A percentile compares a stretch with the other conserved stretches of the same genome.
Evolutionary conservation across 75 land plant genomes (phyloP).

Genomic region (Adiantum capillusveneris): DNA sequence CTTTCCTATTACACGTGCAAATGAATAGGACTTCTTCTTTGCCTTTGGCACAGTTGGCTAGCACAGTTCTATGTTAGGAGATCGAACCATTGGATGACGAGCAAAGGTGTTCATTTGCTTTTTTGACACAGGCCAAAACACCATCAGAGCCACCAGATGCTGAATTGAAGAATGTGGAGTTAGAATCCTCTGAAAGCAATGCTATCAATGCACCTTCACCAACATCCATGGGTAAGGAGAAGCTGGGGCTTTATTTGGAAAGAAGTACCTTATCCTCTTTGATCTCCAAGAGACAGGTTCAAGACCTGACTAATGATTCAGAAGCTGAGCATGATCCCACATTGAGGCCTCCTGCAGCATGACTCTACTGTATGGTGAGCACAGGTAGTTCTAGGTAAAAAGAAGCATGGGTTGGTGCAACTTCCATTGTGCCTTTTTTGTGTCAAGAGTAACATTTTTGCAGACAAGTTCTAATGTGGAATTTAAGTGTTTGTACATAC

Average conservation of each 20-base stretch:
- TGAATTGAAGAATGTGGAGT: not conserved
- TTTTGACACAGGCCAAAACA: not conserved
- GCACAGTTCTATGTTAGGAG: too few species aligned
- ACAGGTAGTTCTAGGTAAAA: too few species aligned
- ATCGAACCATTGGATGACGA: too few species aligned
- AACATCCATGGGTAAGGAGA: not conserved
- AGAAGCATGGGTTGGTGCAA: too few species aligned
- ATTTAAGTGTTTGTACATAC: too few species aligned
- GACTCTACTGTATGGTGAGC: too few species aligned
- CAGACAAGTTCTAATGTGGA: too few species aligned
- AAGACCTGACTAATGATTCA: not conserved
- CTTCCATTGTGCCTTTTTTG: too few species aligned
- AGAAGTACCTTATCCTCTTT: not conserved
- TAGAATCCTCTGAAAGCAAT: not conserved
- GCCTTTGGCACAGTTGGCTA: too few species aligned
- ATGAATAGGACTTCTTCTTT: too few species aligned
- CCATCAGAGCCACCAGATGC: not conserved
- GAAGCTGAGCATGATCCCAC: constrained; percentile 1
- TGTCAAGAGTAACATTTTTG: too few species aligned
- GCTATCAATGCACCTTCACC: not conserved
- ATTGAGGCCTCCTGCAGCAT: constrained; percentile 3
- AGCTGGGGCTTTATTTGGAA: not conserved
- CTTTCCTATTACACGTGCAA: too few species aligned
- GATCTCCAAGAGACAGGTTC: not conserved
- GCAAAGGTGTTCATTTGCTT: not conserved